Evolutionary conservation across 2,329 filamentous ascomycete species (phyloP).

Genomic region (Leptosphaerulina australis): DNA sequence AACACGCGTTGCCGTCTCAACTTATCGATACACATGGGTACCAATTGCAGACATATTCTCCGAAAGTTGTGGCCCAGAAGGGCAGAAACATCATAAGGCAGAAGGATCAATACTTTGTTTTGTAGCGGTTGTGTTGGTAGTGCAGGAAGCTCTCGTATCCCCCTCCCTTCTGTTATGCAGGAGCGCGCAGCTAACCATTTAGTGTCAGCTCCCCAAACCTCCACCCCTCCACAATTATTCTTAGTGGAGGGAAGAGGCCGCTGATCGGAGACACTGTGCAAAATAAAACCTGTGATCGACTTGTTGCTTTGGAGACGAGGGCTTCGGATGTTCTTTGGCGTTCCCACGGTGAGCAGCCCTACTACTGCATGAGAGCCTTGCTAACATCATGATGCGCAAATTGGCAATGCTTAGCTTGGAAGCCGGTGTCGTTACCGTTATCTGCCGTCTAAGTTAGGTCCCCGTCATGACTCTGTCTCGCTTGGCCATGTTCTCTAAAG

Average conservation of each 20-base stretch:
- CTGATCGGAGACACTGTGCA: conserved; percentile 8
- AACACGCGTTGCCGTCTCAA: conserved; percentile 14
- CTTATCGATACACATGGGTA: conserved; percentile 4
- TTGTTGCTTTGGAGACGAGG: conserved; percentile 8
- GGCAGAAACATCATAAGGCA: conserved; percentile 4
- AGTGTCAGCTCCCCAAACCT: conserved; percentile 13
- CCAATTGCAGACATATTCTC: conserved; percentile 6
- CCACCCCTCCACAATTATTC: conserved; percentile 15
- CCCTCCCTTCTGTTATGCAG: conserved; percentile 11
- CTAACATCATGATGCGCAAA: conserved; percentile 14
- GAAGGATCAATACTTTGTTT: conserved; percentile 14
- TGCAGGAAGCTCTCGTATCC: conserved; percentile 18
- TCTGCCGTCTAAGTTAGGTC: neutral
- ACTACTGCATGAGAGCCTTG: conserved; percentile 18
- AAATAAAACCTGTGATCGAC: conserved; percentile 13
- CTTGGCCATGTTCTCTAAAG: conserved; percentile 6
- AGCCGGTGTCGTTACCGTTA: neutral
- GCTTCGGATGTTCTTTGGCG: conserved; percentile 2
- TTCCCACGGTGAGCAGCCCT: conserved; percentile 17
- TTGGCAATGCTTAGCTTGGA: conserved; percentile 10
- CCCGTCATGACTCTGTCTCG: conserved; percentile 10
- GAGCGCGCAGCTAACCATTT: conserved; percentile 6
- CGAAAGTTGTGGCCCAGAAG: neutral
- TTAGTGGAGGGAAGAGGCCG: conserved; percentile 1
- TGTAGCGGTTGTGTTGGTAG: conserved; percentile 1